Percentiles rank a stretch among this genome's conserved stretches.
Conservation (phyloP, 1,139 yeast genomes). For the Martiniozyma asiatica region DNA sequence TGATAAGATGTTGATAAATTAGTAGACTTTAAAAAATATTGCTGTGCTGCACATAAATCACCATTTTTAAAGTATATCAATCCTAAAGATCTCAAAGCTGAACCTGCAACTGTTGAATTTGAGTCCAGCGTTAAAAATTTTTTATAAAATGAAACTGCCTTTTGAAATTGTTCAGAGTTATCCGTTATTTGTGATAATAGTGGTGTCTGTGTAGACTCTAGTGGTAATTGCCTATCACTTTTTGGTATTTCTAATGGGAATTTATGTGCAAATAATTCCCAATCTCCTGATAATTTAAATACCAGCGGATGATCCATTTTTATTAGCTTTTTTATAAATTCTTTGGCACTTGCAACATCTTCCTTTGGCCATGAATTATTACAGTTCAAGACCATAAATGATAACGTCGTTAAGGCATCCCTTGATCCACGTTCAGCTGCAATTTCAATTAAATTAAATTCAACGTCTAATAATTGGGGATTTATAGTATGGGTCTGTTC, state of each 20-base stretch:
- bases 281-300: conserved; percentile 30
- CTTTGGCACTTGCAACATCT: conserved; percentile 39
- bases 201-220: too few species aligned
- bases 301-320: conserved; percentile 37
- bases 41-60: conserved; percentile 39
- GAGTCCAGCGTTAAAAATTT: conserved; percentile 44
- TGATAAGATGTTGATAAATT: conserved; percentile 46
- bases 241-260: conserved; percentile 16
- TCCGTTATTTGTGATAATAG: conserved; percentile 6
- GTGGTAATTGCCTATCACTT: conserved; percentile 2
- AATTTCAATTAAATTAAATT: conserved; percentile 58
- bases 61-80: conserved; percentile 45
- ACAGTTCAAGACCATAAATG: conserved; percentile 44
- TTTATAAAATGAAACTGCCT: conserved; percentile 48
- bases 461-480: conserved; percentile 43
- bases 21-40: conserved; percentile 50
- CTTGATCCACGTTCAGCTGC: conserved; percentile 78
- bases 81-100: conserved; percentile 65
- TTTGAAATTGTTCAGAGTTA: conserved; percentile 28
- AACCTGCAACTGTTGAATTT: conserved; percentile 53
- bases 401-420: conserved; percentile 65
- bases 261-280: conserved; percentile 27
- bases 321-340: conserved; percentile 45
- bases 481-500: conserved; percentile 48
- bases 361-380: conserved; percentile 15